Evolutionary conservation across 2,329 filamentous ascomycete genomes (phyloP).

Genomic region (Tolypocladium nubicola): DNA sequence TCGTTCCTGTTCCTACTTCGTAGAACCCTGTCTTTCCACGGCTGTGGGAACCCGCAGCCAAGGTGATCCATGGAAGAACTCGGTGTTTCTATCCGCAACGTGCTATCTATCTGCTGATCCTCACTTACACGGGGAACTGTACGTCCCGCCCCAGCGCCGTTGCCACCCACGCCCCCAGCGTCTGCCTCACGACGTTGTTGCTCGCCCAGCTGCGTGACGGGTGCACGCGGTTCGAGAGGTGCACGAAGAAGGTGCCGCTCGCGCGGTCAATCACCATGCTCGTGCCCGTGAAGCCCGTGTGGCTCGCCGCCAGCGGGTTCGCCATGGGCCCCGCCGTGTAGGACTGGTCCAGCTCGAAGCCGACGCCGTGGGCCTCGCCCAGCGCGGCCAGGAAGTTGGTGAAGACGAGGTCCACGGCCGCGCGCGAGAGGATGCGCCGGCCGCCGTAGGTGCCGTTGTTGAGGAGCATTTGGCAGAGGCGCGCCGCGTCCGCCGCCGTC

Average conservation of each 20-base stretch:
- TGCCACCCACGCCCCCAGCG: constrained; percentile 8
- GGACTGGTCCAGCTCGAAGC: constrained; percentile 6
- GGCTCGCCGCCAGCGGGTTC: constrained; percentile 11
- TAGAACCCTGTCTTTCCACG: too few species aligned
- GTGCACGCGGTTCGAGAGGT: too few species aligned
- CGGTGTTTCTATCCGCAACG: background rate
- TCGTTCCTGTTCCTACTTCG: too few species aligned
- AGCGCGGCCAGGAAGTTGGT: constrained; percentile 19
- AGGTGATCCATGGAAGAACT: background rate
- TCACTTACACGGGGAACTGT: constrained; percentile 3
- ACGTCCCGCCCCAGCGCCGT: constrained; percentile 7
- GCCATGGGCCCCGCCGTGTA: constrained; percentile 14
- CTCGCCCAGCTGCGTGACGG: constrained; percentile 13
- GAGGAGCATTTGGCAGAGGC: constrained; percentile 23
- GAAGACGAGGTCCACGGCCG: constrained; percentile 21
- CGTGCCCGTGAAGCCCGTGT: background rate
- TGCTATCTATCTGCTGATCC: too few species aligned
- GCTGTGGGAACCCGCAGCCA: background rate
- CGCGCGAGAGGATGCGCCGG: constrained; percentile 12
- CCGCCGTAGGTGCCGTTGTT: constrained; percentile 24
- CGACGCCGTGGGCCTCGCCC: constrained; percentile 8
- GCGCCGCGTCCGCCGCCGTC: too few species aligned
- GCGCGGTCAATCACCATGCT: too few species aligned
- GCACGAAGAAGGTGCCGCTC: too few species aligned
- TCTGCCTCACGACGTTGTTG: constrained; percentile 14